Conservation (phyloP, 495 filamentous ascomycete genomes). For the Sabuloglossum arenarium region DNA sequence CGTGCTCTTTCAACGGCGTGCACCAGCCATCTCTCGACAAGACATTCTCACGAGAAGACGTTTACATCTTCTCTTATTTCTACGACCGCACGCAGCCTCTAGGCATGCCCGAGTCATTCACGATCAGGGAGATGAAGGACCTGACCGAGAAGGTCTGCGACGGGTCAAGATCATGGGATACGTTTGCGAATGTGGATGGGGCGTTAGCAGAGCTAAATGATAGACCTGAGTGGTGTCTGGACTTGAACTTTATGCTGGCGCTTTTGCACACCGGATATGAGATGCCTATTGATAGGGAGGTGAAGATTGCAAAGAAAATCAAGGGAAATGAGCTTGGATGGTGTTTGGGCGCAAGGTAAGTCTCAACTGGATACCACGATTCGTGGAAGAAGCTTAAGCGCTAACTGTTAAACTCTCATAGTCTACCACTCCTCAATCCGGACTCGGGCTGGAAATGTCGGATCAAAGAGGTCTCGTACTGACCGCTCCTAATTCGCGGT, state of each 20-base stretch:
- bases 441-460: constrained; percentile 59
- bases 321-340: constrained; percentile 92
- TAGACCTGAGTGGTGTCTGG: constrained; percentile 78
- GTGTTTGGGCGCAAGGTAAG: constrained; percentile 91
- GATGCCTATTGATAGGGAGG: constrained; percentile 88
- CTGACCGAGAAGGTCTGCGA: constrained; percentile 67
- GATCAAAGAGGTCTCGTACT: constrained; percentile 31
- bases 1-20: constrained; percentile 93
- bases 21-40: constrained; percentile 84
- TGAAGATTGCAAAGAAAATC: constrained; percentile 96
- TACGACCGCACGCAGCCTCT: constrained; percentile 79
- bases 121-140: constrained; percentile 65
- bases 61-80: constrained; percentile 95
- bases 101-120: constrained; percentile 92
- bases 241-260: constrained; percentile 86
- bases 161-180: constrained; percentile 58
- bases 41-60: constrained; percentile 80
- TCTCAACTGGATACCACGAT: background rate
- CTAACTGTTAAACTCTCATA: constrained; percentile 21
- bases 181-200: constrained; percentile 49
- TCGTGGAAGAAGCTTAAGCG: constrained; percentile 5
- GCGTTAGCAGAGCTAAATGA: constrained; percentile 55
- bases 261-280: constrained; percentile 91
- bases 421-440: constrained; percentile 52
- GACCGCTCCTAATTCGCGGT: background rate